Evolutionary conservation across 345 rosid species (phyloP), one percentile per base, ranked within the genome.

Genomic region (Populus nigra): DNA sequence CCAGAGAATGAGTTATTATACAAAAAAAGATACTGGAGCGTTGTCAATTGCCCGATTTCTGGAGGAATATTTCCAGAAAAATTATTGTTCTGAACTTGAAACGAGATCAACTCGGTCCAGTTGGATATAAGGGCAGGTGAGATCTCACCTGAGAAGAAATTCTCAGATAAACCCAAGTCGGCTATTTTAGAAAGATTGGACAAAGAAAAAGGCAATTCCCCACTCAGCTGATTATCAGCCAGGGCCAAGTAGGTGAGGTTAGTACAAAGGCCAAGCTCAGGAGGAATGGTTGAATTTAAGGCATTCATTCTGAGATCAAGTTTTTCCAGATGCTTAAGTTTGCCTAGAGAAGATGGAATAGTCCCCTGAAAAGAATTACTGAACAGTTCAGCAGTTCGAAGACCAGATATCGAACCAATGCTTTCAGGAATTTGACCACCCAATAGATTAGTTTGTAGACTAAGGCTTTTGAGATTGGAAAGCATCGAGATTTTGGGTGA

Each of bases 301-400:
- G 5, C 3, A 75, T 82, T 91, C 1, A 8, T 69, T 12, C 73
- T 65, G 25, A 90, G 87, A 76, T 89, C 87, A 47, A 91, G 87
- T 23, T 0, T 1, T 69, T 76, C 73, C 31, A 91, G 88, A 68
- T 76, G 80, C 82, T 68, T 79, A 35, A 91, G 83, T 45, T 80
- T 86, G 62, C 96, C 90, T n/a, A 90, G 27, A 57, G 90, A 83
- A 80, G 87, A 65, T 23, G 96, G 92, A 77, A 91, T 84, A 8
- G 53, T 73, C 13, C 93, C 96, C 27, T 43, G 50, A n/a, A 91
- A 79, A 5, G 84, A 80, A 80, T 91, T 88, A 68, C 68, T 75
- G 69, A 47, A 49, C 76, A 91, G 61, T 16, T 88, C 89, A 76
- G 86, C 11, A 33, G 62, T 68, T 73, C 83, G 75, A 72, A 91